Conservation (phyloP, 2,329 filamentous ascomycete species). For the Ascochyta fabae region DNA sequence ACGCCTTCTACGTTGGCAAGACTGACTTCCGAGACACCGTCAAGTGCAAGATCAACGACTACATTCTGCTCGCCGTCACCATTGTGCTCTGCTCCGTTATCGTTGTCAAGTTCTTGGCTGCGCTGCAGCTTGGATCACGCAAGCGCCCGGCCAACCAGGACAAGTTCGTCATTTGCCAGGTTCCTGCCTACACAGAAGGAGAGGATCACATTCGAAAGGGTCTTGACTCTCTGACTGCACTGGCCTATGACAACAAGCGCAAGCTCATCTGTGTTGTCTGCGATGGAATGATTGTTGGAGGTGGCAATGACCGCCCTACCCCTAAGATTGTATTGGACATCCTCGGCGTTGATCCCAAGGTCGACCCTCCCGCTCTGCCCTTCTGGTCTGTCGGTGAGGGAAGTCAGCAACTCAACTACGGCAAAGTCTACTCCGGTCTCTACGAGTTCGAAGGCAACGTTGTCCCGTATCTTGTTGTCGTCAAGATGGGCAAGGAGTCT, state of each 20-base stretch:
- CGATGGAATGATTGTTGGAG: constrained; percentile 95
- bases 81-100: constrained; percentile 83
- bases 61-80: constrained; percentile 86
- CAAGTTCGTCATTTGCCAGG: constrained; percentile 98
- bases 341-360: constrained; percentile 93
- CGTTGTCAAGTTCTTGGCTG: constrained; percentile 85
- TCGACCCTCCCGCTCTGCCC: constrained; percentile 90
- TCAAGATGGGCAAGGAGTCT: constrained; percentile 97
- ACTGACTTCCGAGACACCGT: constrained; percentile 81
- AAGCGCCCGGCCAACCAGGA: constrained; percentile 88
- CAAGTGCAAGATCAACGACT: constrained; percentile 87
- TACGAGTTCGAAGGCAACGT: constrained; percentile 98
- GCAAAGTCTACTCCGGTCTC: constrained; percentile 96
- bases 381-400: constrained; percentile 93
- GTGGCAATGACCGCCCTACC: constrained; percentile 93
- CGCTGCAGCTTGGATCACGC: constrained; percentile 92
- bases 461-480: constrained; percentile 92
- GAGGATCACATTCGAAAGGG: constrained; percentile 94
- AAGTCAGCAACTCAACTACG: constrained; percentile 94
- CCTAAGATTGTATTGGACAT: constrained; percentile 98
- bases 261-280: constrained; percentile 97
- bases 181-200: constrained; percentile 96
- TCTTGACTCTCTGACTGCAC: constrained; percentile 88
- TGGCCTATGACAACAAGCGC: constrained; percentile 97
- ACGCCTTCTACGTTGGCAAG: constrained; percentile 81